Evolutionary conservation across 2,329 filamentous ascomycete genomes (phyloP).

Genomic region (Incumbomyces delicatus): DNA sequence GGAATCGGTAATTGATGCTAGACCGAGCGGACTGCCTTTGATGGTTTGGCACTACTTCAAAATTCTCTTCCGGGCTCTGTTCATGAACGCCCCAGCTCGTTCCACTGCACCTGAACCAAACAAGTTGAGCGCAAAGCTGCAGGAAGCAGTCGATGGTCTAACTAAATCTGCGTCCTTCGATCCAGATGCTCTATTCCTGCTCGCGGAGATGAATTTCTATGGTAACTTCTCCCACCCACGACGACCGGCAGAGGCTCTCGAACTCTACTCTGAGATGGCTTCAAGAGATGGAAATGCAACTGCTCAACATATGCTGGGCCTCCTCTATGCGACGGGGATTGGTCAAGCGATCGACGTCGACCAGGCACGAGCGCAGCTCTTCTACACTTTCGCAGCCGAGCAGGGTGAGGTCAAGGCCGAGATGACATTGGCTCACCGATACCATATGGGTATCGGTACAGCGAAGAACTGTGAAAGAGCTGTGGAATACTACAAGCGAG

Average conservation of each 20-base stretch:
- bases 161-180: slow-evolving; percentile 46
- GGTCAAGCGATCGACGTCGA: slow-evolving; percentile 71
- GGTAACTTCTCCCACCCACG: slow-evolving; percentile 84
- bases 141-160: slow-evolving; percentile 49
- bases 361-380: slow-evolving; percentile 83
- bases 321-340: slow-evolving; percentile 92
- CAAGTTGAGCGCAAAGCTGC: slow-evolving; percentile 43
- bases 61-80: slow-evolving; percentile 53
- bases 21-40: slow-evolving; percentile 49
- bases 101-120: slow-evolving; percentile 28
- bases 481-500: slow-evolving; percentile 79
- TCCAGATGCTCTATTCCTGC: slow-evolving; percentile 75
- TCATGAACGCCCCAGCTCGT: slow-evolving; percentile 51
- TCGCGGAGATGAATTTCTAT: slow-evolving; percentile 94
- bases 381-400: slow-evolving; percentile 87
- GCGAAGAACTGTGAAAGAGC: slow-evolving; percentile 78
- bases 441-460: slow-evolving; percentile 76
- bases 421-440: slow-evolving; percentile 85
- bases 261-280: slow-evolving; percentile 70
- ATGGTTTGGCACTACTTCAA: slow-evolving; percentile 52
- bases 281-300: slow-evolving; percentile 73
- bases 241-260: slow-evolving; percentile 69
- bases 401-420: slow-evolving; percentile 74
- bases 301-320: slow-evolving; percentile 87
- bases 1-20: slow-evolving; percentile 23